Base-by-base conservation (phyloP, 352 stramenopile species). In the Pythium folliculosum region DNA sequence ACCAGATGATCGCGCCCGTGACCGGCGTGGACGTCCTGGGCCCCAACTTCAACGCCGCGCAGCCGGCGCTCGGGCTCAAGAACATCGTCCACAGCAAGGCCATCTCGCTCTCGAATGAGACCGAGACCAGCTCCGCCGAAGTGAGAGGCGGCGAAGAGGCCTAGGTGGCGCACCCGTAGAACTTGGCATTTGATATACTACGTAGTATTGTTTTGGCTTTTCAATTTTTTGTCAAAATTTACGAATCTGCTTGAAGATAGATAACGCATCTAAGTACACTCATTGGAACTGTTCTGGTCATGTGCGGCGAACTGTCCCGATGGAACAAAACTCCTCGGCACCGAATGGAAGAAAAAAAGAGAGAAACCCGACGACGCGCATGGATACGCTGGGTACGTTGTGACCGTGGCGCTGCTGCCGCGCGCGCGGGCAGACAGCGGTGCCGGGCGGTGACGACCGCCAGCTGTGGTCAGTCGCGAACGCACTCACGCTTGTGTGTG, bases 21-120 rank as follows among this genome's bases (percentile, higher is more conserved):
- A 69, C 70, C 12, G 67, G 68, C 12, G 56, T 74, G 43, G 71
- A 78, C 51, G 74, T 81, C 22, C 62, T 78, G 22, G 63, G 49
- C 3, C 52, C 52, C 7, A 67, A 72, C 44, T 72, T 63, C 44
- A 61, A 37, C 30, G 30, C 35, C 19, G 56, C 45, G 16, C 44
- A 44, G 22, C 45, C 43, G 8, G 12, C 40, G 1, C 4, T 67
- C 6, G 59, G 38, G 12, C 55, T 70, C 38, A 70, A 64, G 22
- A 40, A 40, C 13, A 37, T 66, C 17, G 16, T 14, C 17, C 12
- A 32, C 0, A 53, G 52, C 21, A 63, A 69, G 17, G 45, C n/a
- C 30, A 60, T 72, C 44, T 38, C 54, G 5, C 44, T 72, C 25
- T 21, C 45, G 9, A 59, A n/a, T 37, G 58, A 64, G 37, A 53